Evolutionary conservation across 140 eudicot species (phyloP).

Genomic region (Senecio squalidus): DNA sequence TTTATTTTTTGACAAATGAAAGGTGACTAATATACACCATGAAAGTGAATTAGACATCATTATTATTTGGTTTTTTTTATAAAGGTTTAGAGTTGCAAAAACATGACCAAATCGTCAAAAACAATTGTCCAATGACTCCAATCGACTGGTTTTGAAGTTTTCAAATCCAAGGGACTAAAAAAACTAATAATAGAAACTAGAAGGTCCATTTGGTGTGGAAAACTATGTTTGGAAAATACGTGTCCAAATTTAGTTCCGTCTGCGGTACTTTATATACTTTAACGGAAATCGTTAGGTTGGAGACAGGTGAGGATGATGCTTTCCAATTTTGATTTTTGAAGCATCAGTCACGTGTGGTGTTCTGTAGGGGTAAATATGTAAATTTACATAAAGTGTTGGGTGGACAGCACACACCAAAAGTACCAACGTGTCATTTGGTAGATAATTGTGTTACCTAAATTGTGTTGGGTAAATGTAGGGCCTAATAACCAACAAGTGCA

Average conservation of each 20-base stretch:
- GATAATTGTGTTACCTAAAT: constrained; percentile 14
- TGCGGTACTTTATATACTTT: constrained; percentile 8
- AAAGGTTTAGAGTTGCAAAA: too few species aligned
- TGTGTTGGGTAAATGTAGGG: constrained; percentile 15
- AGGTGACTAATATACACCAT: too few species aligned
- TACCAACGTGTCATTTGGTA: constrained; percentile 31
- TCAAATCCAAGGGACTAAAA: neutral
- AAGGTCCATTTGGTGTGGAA: neutral
- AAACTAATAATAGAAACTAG: neutral
- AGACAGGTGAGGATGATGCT: constrained; percentile 9
- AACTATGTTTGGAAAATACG: constrained; percentile 14
- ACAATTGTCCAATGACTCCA: neutral
- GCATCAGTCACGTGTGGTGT: constrained; percentile 38
- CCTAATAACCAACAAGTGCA: neutral
- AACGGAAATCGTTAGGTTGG: constrained; percentile 30
- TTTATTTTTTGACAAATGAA: too few species aligned
- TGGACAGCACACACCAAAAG: constrained; percentile 25
- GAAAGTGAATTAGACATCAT: too few species aligned
- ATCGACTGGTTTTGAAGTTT: constrained; percentile 4
- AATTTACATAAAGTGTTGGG: constrained; percentile 10
- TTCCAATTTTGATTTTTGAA: constrained; percentile 17
- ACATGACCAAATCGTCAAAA: neutral
- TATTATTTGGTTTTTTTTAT: too few species aligned
- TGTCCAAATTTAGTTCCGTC: constrained; percentile 16
- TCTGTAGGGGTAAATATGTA: constrained; percentile 14